A percentile compares a stretch with the other conserved stretches of the same genome.
Conservation (phyloP, 2,329 filamentous ascomycete species). For the Penicillium griseofulvum region DNA sequence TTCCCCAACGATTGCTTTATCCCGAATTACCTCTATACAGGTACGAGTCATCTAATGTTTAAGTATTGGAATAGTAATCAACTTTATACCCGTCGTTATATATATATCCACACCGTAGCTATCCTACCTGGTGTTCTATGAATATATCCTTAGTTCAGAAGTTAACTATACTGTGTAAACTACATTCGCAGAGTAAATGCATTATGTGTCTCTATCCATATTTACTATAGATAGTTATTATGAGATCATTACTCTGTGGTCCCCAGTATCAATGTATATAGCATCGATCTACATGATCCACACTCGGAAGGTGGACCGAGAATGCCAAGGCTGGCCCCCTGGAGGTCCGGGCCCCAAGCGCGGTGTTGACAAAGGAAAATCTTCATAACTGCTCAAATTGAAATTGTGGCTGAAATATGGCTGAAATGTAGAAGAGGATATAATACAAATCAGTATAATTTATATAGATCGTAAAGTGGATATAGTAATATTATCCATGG, state of each 20-base stretch:
- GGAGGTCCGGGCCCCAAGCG: background rate
- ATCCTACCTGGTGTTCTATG: background rate
- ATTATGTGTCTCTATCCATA: too few species aligned
- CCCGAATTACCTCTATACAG: background rate
- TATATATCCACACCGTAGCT: background rate
- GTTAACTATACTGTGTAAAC: too few species aligned
- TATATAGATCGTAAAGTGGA: background rate
- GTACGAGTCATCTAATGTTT: background rate
- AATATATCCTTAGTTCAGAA: too few species aligned
- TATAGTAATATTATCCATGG: background rate
- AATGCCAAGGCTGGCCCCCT: background rate
- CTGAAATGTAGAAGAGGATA: background rate
- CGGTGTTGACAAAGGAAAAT: background rate
- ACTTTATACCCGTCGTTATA: background rate
- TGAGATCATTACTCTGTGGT: too few species aligned
- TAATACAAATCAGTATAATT: background rate
- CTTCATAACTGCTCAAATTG: background rate
- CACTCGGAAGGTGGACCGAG: background rate
- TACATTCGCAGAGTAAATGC: too few species aligned
- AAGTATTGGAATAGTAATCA: background rate
- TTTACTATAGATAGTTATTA: too few species aligned
- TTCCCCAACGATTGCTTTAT: background rate
- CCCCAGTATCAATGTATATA: background rate
- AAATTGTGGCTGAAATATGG: background rate
- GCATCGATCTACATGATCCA: background rate